Base-by-base conservation (phyloP, 192 early-diverging fungal genomes). In the Coemansia guatemalensis region DNA sequence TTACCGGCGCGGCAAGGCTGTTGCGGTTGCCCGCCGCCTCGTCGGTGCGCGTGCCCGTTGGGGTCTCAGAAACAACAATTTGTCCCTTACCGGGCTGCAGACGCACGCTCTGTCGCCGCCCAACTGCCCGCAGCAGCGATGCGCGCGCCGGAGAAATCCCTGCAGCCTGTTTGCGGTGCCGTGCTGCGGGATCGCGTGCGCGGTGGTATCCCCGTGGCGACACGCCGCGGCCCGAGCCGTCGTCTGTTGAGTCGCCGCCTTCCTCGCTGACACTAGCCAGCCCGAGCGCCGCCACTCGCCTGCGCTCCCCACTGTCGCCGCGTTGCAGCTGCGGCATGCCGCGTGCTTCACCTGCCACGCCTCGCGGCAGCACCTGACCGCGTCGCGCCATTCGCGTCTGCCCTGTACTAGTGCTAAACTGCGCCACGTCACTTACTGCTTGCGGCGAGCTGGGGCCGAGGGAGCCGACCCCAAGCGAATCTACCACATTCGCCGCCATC, bases 101-200 rank as follows among this genome's bases (percentile, higher is more conserved):
- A 47, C 79, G 73, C 50, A 82, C 68, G 65, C 79, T 82, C 50
- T 82, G 79, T 14, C 79, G 66, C 23, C 79, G 70, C 53, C 79
- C 79, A 9, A 82, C 79, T 0, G 79, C 79, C 8, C 79, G 73
- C 48, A 82, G 62, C 44, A 82, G 64, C 64, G 74, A 76, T 23
- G 74, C 73, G 4, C 74, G 74, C 32, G 79, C 79, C 4, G 79
- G 74, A 26, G 79, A 82, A 9, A 76, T 82, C 21, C 71, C 56
- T 1, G 39, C 49, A 4, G 54, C 51, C n/a, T 41, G 35, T 64
- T 71, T 69, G 57, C 79, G 61, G 41, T 73, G 66, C 18, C 74
- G 74, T 7, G 79, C 79, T 9, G 79, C 79, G 4, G 79, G 79
- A 18, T 82, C 79, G 52, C 79, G 73, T 22, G 79, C 79, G 7